Evolutionary conservation across 441 rosid genomes (phyloP).

Genomic region (Populus hybrid): DNA sequence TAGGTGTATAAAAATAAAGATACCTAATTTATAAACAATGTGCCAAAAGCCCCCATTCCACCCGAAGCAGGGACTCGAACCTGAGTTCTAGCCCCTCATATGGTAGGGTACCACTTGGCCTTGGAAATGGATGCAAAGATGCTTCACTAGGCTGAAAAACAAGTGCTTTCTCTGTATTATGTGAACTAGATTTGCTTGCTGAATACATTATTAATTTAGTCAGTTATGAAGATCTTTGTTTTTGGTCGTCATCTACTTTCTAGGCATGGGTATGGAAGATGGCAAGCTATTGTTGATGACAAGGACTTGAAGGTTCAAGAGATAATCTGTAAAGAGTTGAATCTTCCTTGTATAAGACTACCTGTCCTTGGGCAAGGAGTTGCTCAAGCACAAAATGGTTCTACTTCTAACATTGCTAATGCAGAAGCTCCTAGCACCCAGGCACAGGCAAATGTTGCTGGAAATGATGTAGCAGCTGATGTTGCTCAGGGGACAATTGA

Average conservation of each 20-base stretch:
- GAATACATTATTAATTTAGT: background rate
- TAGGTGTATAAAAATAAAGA: no score
- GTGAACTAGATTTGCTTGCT: background rate
- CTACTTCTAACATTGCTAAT: slow-evolving; percentile 32
- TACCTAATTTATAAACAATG: no score
- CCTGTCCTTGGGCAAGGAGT: slow-evolving; percentile 64
- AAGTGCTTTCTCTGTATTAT: background rate
- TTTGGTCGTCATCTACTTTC: slow-evolving; percentile 18
- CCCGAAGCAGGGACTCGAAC: no score
- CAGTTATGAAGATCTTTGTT: background rate
- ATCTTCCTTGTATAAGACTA: slow-evolving; percentile 66
- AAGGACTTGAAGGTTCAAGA: slow-evolving; percentile 84
- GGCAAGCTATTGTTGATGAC: slow-evolving; percentile 99
- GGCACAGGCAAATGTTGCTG: slow-evolving; percentile 45
- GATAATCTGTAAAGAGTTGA: slow-evolving; percentile 83
- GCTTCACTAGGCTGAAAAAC: background rate
- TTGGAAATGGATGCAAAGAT: background rate
- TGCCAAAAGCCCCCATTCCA: no score
- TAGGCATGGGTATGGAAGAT: slow-evolving; percentile 99
- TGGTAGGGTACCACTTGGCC: background rate
- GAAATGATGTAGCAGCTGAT: slow-evolving; percentile 46
- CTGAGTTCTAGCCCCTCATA: no score
- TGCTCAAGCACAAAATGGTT: slow-evolving; percentile 64
- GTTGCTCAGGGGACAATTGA: slow-evolving; percentile 50
- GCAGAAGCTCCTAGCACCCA: slow-evolving; percentile 50